These are phyloP conservation scores for Debaryomyces castellii DNA, from an alignment of 805 yeast genomes.

Conservation along the genomic window DNA sequence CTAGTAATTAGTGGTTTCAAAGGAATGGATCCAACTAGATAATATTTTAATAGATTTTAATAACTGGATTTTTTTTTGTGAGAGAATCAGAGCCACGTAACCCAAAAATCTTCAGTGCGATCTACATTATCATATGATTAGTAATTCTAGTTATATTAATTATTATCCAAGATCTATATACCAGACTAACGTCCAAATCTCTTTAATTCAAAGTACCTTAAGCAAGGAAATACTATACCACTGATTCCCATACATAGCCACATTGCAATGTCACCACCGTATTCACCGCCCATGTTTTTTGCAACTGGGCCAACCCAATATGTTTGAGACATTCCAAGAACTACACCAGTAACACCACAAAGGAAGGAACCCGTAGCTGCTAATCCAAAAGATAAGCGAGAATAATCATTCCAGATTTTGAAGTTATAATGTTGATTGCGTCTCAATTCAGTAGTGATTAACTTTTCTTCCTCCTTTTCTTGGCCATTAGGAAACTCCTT, in stretches of 20 bases:
- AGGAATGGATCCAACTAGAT: background rate
- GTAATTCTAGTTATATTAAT: background rate
- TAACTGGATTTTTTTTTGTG: background rate
- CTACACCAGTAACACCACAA: constrained; percentile 78
- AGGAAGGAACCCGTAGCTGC: constrained; percentile 70
- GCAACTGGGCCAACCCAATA: constrained; percentile 83
- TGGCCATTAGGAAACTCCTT: constrained; percentile 25
- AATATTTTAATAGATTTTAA: background rate
- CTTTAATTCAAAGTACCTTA: constrained; percentile 66
- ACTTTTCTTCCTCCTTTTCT: constrained; percentile 4
- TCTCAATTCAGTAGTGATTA: constrained; percentile 42
- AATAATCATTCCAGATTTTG: constrained; percentile 67
- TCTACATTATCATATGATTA: background rate
- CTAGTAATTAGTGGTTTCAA: constrained; percentile 2
- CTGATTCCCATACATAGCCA: constrained; percentile 75
- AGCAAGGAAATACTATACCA: constrained; percentile 58
- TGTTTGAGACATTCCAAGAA: constrained; percentile 84
- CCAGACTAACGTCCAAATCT: constrained; percentile 30
- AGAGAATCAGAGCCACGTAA: background rate
- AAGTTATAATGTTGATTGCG: constrained; percentile 58
- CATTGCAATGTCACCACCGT: constrained; percentile 81
- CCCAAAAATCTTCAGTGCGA: background rate
- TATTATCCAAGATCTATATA: no score
- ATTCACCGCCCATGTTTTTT: constrained; percentile 52
- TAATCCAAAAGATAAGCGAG: constrained; percentile 61